Evolutionary conservation across 2,329 filamentous ascomycete species (phyloP), one percentile per base, ranked within the genome.

Genomic region (Chaetomium globosum): DNA sequence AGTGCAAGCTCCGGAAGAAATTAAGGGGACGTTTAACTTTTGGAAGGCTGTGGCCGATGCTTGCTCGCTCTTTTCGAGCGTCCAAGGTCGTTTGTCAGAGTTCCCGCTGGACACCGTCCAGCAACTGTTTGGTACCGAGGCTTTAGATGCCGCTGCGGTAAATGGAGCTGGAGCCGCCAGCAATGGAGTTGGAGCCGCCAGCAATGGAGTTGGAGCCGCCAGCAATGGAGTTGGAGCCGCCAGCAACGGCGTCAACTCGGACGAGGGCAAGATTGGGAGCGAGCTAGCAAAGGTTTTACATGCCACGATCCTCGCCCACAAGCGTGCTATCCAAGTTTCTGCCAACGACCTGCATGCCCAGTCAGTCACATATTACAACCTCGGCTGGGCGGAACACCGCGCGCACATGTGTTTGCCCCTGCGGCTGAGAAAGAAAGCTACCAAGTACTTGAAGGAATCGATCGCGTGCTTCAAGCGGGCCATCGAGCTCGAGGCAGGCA

Each of bases 321-420:
- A 98, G 76, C 86, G 91, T 68, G 93, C 93, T 8, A 88, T 98
- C 16, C 80, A 90, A 70, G 85, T 88, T 48, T 89, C 89, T 19
- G 80, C 87, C 0, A 81, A 88, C 65, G 93, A 99, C 73, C 75
- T 86, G 8, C 91, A 97, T 75, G 93, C 94, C 3, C 93, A 96
- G 77, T 92, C 95, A 1, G 91, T 98, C n/a, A 92, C 93, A 0
- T 95, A 94, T 84, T 99, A 97, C 78, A 99, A 99, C 73, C 81
- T 99, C 21, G 95, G 95, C 51, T 98, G 93, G 91, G 91, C 92
- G 1, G 95, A 99, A 75, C 87, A 95, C 74, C 86, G 89, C 53
- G 91, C 93, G 0, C 91, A 96, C 73, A 80, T 82, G 12, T 91
- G 87, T 73, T 80, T 92, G 23, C 84, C 83, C 43, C 75, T 75